These are phyloP conservation scores for Parachaetomium inaequale DNA, from an alignment of 495 filamentous ascomycete species.

Conservation along the genomic window DNA sequence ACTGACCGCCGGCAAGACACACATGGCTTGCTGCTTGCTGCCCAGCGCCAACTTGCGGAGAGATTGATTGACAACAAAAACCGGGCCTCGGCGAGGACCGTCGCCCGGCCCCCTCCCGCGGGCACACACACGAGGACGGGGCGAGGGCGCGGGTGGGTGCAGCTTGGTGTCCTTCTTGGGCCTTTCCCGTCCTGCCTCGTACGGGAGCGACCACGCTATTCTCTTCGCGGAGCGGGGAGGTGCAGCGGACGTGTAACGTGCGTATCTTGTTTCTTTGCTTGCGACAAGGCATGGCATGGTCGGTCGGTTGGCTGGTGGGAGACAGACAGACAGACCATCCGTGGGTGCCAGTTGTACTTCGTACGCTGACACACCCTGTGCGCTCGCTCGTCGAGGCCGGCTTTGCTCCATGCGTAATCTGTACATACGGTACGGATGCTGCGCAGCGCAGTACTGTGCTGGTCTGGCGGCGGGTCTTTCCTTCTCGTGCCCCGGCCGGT, in stretches of 20 bases:
- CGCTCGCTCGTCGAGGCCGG: too few species aligned
- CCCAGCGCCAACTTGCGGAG: too few species aligned
- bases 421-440: too few species aligned
- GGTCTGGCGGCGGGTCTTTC: not conserved
- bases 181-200: not conserved
- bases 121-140: not conserved
- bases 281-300: not conserved
- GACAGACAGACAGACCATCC: not conserved
- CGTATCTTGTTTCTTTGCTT: not conserved
- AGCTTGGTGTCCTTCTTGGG: not conserved
- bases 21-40: not conserved
- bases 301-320: not conserved
- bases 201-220: not conserved
- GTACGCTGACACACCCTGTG: too few species aligned
- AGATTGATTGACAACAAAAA: too few species aligned
- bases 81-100: too few species aligned
- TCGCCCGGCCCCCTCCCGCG: not conserved
- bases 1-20: not conserved
- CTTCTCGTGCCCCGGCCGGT: not conserved
- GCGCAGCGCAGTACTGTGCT: not conserved
- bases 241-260: slow-evolving; percentile 10
- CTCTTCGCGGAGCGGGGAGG: not conserved
- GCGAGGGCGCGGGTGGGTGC: not conserved
- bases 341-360: not conserved
- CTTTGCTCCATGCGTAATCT: too few species aligned